phyloP scores from a whole-genome alignment of 345 rosid species.

The Pugionium cornutum region DNA sequence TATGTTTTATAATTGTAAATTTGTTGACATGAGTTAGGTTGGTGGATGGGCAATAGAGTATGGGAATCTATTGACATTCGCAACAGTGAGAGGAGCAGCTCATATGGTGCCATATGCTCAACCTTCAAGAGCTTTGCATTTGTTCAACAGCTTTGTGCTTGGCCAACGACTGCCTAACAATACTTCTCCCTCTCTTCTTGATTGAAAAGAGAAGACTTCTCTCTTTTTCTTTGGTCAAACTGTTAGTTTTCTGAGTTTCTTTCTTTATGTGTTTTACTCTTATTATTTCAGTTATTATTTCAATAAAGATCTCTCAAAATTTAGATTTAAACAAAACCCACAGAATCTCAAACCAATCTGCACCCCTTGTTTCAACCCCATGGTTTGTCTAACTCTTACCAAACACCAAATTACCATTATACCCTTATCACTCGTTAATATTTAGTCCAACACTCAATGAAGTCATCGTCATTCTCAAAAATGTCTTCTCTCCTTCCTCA shows the following conservation, averaged over 20 bases:
- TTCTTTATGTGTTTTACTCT: neutral
- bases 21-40: slow-evolving; percentile 45
- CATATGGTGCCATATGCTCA: slow-evolving; percentile 97
- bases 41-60: slow-evolving; percentile 90
- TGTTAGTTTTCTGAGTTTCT: too few species aligned
- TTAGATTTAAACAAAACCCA: slow-evolving; percentile 23
- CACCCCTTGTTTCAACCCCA: slow-evolving; percentile 33
- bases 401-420: neutral
- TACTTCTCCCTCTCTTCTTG: slow-evolving; percentile 46
- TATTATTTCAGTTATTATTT: too few species aligned
- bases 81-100: slow-evolving; percentile 82
- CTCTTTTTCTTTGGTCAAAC: neutral
- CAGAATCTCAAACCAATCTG: slow-evolving; percentile 28
- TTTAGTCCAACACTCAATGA: slow-evolving; percentile 6
- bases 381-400: slow-evolving; percentile 14
- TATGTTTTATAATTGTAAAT: neutral
- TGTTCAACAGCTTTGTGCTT: slow-evolving; percentile 66
- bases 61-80: slow-evolving; percentile 71
- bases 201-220: slow-evolving; percentile 22
- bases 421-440: slow-evolving; percentile 1
- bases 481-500: slow-evolving; percentile 12
- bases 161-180: slow-evolving; percentile 67
- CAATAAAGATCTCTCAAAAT: too few species aligned
- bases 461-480: neutral
- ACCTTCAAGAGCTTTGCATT: slow-evolving; percentile 80